Base-by-base conservation (phyloP, 129 eudicot genomes). In the Tagetes patula region DNA sequence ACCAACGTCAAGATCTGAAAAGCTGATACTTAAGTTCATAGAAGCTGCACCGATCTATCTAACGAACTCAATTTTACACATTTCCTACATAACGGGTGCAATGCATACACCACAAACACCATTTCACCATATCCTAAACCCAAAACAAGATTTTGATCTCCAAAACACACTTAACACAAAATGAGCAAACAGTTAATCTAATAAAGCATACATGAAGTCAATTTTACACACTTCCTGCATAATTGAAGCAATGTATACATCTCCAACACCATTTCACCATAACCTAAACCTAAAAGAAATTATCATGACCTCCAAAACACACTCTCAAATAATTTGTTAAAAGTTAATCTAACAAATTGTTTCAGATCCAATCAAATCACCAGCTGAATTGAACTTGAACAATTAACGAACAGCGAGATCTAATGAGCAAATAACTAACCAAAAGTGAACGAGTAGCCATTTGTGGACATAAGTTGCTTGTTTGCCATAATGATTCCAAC, bases 401-500 rank as follows among this genome's bases (percentile, higher is more conserved):
- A 6, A 3, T 43, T 43, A 68, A 36, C 3, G 8, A 60, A 5
- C 31, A 59, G 40, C 8, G 65, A 74, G 83, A 80, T 80, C 79
- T 74, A 74, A 52, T 4, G 37, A 43, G 13, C 9, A 59, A 31
- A 64, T 9, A n/a, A 75, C 84, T 75, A 3, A 88, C 95, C 95
- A 49, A 82, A 91, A 73, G 82, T 75, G 85, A 91, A 91, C 33
- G 88, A 88, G 53, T 84, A 88, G 46, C 97, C 96, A 64, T 76
- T 76, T 39, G 88, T 8, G 10, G 97, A 92, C 97, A 92, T 89
- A 71, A 92, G 91, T 69, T 89, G 89, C 86, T 92, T 92, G 56
- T 92, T 92, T 6, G 96, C 97, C 97, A 92, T 89, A 27, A 92
- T 92, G 31, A 92, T 82, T 37, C 97, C 97, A n/a, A 92, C 97